Conservation (phyloP, 169 alveolate species). For the Plasmodium sp. region DNA sequence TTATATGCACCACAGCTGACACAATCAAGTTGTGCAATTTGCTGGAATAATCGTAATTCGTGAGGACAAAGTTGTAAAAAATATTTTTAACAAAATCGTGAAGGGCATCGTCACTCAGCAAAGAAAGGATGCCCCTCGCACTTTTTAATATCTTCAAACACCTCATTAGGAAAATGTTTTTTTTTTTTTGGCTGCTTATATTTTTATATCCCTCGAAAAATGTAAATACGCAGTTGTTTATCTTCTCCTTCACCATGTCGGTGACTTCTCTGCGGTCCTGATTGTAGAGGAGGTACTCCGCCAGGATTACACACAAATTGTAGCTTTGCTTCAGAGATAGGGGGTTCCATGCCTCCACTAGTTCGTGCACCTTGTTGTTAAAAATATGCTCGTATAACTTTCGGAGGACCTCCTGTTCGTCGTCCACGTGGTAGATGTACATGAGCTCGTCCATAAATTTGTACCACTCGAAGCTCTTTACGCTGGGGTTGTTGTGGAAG, state of each 20-base stretch:
- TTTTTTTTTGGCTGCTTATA: constrained; percentile 30
- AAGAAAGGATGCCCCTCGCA: constrained; percentile 3
- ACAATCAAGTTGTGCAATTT: constrained; percentile 52
- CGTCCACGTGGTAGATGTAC: background rate
- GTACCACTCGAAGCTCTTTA: constrained; percentile 67
- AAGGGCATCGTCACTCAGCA: constrained; percentile 10
- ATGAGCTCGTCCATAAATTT: constrained; percentile 50
- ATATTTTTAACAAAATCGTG: constrained; percentile 37
- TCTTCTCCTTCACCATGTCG: constrained; percentile 10
- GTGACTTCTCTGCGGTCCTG: background rate
- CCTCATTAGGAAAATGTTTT: constrained; percentile 64
- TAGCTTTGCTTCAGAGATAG: constrained; percentile 65
- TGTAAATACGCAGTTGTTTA: constrained; percentile 1
- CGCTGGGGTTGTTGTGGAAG: constrained; percentile 35
- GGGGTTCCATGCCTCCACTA: constrained; percentile 64
- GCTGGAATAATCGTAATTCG: constrained; percentile 38
- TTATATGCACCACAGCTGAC: constrained; percentile 14
- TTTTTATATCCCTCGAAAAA: constrained; percentile 53
- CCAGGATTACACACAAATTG: constrained; percentile 27
- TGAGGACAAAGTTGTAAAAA: constrained; percentile 24
- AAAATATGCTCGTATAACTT: constrained; percentile 15
- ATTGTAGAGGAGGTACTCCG: constrained; percentile 33
- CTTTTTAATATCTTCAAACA: constrained; percentile 60
- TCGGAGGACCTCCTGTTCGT: constrained; percentile 33
- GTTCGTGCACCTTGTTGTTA: constrained; percentile 40